Conservation (phyloP, 768 basidiomycete species). For the Lentinula lateritia region DNA sequence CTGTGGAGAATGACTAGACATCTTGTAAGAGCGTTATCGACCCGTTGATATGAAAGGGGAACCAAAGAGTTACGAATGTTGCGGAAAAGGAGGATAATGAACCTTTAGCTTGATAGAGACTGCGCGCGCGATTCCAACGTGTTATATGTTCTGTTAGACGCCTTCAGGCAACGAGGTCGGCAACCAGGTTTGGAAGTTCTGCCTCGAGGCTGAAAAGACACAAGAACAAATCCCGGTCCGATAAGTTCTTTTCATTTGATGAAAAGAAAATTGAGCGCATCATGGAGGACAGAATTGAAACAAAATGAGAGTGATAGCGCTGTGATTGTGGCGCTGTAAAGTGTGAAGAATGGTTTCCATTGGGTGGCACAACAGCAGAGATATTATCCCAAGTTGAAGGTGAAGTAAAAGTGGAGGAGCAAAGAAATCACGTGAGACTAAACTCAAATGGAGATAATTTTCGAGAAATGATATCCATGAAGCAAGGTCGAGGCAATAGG, state of each 20-base stretch:
- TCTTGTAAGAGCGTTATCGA: constrained; percentile 16
- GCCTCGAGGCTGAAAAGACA: constrained; percentile 4
- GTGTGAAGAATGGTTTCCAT: too few species aligned
- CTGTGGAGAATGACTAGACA: constrained; percentile 59
- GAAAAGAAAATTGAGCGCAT: not conserved
- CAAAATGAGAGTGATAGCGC: not conserved
- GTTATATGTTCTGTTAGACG: constrained; percentile 38
- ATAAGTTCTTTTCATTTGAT: not conserved
- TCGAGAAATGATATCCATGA: too few species aligned
- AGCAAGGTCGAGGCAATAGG: too few species aligned
- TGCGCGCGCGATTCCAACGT: constrained; percentile 65
- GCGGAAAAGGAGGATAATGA: constrained; percentile 24
- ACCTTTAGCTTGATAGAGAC: constrained; percentile 20
- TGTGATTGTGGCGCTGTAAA: not conserved
- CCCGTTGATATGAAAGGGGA: constrained; percentile 14
- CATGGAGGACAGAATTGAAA: too few species aligned
- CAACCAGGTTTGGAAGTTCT: constrained; percentile 27
- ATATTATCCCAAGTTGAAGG: too few species aligned
- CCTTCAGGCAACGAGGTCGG: constrained; percentile 51
- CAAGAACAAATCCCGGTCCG: constrained; percentile 2
- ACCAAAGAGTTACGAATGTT: constrained; percentile 17
- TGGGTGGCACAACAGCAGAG: too few species aligned
- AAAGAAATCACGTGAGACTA: too few species aligned
- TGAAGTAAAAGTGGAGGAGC: too few species aligned
- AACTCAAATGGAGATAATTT: too few species aligned